phyloP scores from a whole-genome alignment of 805 yeast genomes.

The Huiozyma sinensis region DNA sequence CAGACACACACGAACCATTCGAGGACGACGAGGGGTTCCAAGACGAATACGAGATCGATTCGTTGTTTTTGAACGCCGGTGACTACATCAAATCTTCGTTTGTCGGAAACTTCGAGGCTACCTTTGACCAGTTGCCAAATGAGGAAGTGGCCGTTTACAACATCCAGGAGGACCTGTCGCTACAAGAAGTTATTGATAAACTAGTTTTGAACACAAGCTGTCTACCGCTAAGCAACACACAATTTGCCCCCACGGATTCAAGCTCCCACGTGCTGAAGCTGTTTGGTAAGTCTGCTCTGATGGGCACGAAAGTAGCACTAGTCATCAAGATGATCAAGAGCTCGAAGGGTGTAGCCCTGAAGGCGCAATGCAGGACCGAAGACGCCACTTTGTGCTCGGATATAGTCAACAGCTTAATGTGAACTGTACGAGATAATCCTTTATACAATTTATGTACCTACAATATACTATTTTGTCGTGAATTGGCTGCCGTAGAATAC shows the following conservation, averaged over 20 bases:
- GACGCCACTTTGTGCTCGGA: slow-evolving; percentile 29
- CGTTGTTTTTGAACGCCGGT: slow-evolving; percentile 58
- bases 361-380: slow-evolving; percentile 48
- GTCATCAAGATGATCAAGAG: slow-evolving; percentile 47
- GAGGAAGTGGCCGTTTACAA: slow-evolving; percentile 61
- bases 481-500: too few relatives aligned
- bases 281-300: slow-evolving; percentile 56
- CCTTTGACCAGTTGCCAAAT: slow-evolving; percentile 60
- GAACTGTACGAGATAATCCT: background rate
- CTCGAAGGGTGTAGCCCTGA: slow-evolving; percentile 39
- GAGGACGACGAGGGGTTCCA: slow-evolving; percentile 76
- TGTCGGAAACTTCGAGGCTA: slow-evolving; percentile 61
- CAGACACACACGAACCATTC: slow-evolving; percentile 53
- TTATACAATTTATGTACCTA: background rate
- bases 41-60: slow-evolving; percentile 89
- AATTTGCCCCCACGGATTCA: slow-evolving; percentile 46
- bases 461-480: background rate
- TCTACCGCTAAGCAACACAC: slow-evolving; percentile 67
- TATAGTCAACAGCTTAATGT: slow-evolving; percentile 21
- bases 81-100: slow-evolving; percentile 74
- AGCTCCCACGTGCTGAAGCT: slow-evolving; percentile 62
- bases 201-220: slow-evolving; percentile 46
- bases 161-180: slow-evolving; percentile 36
- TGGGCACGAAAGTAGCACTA: slow-evolving; percentile 35
- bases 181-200: slow-evolving; percentile 48